Base-by-base conservation (phyloP, 1,284 basidiomycete species). In the Ustilago vetiveriae region DNA sequence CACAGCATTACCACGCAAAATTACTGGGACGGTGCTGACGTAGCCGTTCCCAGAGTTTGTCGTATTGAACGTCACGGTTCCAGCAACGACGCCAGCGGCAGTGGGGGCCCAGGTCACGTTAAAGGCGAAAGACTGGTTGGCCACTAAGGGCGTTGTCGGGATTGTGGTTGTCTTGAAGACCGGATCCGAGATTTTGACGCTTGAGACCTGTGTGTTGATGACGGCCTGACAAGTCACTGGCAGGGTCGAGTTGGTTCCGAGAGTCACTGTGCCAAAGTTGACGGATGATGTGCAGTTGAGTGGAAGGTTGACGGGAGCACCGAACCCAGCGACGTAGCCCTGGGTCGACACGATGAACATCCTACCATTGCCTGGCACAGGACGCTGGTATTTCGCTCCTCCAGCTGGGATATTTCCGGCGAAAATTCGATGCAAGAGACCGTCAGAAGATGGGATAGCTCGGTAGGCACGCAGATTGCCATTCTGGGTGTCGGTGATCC, bases 61-160 rank as follows among this genome's bases (percentile, higher is more conserved):
- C 3, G 36, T 30, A n/a, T 26, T 46, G 27, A 54, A 21, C 16
- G 19, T 48, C 4, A 56, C 37, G 11, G 53, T 47, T 8, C 38
- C 44, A n/a, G 44, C 21, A 4, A 56, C 26, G 14, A 24, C 5
- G 10, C 36, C 53, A 4, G 32, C 27, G 2, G 17, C 27, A 23
- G 29, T 56, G n/a, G 53, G 53, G 21, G 44, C 16, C 53, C 53
- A 56, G 5, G 53, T 56, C 16, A 56, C 45, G 24, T 56, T 56
- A 39, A 56, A 56, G 30, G 10, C 26, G 38, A 56, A 56, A 4
- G n/a, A 19, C 10, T 16, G n/a, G 21, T 40, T 35, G 37, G 44
- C 53, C 9, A 32, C 16, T 24, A 55, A 27, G 4, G 30, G 13
- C 14, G 45, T 35, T 9, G 17, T 41, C 21, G 43, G 22, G 29